A percentile compares a stretch with the other conserved stretches of the same genome.
Evolutionary conservation across 768 basidiomycete species (phyloP).

Genomic region (Leccinum boreale): DNA sequence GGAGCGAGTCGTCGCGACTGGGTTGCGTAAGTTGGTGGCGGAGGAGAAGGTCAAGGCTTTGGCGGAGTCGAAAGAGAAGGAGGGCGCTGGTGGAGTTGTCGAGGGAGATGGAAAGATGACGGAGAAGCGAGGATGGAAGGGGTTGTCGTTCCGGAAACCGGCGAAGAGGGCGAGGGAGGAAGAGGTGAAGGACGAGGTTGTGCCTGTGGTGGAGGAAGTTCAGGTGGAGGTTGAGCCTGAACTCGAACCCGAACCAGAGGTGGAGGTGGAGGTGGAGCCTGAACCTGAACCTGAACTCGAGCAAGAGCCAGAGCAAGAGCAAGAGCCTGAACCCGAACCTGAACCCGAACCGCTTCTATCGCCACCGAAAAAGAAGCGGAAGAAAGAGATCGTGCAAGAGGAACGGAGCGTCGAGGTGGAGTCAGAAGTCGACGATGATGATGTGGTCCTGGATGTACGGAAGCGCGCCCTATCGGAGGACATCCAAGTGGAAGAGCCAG

Average conservation of each 20-base stretch:
- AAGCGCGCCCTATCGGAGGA: slow-evolving; percentile 48
- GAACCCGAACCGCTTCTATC: slow-evolving; percentile 36
- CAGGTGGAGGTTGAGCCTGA: slow-evolving; percentile 15
- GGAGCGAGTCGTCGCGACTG: slow-evolving; percentile 55
- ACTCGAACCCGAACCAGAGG: slow-evolving; percentile 1
- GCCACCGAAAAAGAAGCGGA: slow-evolving; percentile 58
- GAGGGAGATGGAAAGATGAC: slow-evolving; percentile 47
- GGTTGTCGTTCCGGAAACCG: slow-evolving; percentile 43
- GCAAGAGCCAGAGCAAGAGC: slow-evolving; percentile 21
- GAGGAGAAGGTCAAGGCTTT: slow-evolving; percentile 46
- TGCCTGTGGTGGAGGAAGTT: slow-evolving; percentile 21
- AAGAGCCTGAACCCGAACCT: slow-evolving; percentile 13
- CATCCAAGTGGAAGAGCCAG: slow-evolving; percentile 31
- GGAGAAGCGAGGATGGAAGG: slow-evolving; percentile 43
- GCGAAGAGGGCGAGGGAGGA: slow-evolving; percentile 39
- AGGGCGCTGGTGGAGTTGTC: slow-evolving; percentile 21
- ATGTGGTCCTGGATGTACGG: slow-evolving; percentile 31
- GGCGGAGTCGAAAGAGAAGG: slow-evolving; percentile 24
- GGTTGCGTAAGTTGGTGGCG: slow-evolving; percentile 49
- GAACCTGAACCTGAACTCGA: slow-evolving; percentile 10
- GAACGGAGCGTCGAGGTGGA: slow-evolving; percentile 48
- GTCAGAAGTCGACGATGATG: slow-evolving; percentile 57
- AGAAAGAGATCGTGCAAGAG: slow-evolving; percentile 41
- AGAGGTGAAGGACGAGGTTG: slow-evolving; percentile 22
- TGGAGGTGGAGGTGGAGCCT: slow-evolving; percentile 32